Base-by-base conservation (phyloP, 129 eudicot genomes). In the Flaveria brownii region DNA sequence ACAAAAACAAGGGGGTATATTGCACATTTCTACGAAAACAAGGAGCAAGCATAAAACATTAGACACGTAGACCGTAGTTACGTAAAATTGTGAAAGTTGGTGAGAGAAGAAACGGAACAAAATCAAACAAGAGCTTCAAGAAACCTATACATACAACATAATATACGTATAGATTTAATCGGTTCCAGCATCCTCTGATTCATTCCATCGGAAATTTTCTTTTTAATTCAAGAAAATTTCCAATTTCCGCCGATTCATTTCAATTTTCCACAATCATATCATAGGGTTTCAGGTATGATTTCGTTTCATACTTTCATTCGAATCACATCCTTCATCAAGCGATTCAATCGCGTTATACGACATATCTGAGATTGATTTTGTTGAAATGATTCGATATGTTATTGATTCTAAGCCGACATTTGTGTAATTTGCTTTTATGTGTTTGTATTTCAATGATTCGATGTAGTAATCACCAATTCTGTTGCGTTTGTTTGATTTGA, bases 371-470 rank as follows among this genome's bases (percentile, higher is more conserved):
- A 20, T 22, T 9, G 20, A 7, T 42, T 26, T 50, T 28, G 78
- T 68, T 62, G 79, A 22, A 76, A 57, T 76, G 16, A 77, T 50
- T 76, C 18, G 81, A 83, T 87, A 82, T 77, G 81, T 83, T 77
- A 81, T 74, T 80, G 65, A 59, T 68, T 75, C 18, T 42, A 55
- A 57, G 59, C 60, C 78, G 66, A 79, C 91, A 82, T 86, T 89
- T 71, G 77, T 51, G 77, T 74, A 36, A 11, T 76, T 73, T 20
- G 5, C 43, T 9, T 9, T 41, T 2, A 16, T 57, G 30, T 72
- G 25, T 23, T 83, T 60, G 55, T 33, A 62, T 69, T 70, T 45
- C 12, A 41, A 54, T 54, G 22, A 51, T 63, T 66, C 15, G 18
- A 56, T 41, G 62, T 63, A 42, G 8, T 66, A n/a, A 54, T 72